Conservation (phyloP, 768 basidiomycete species). For the Peribolospora baueri region DNA sequence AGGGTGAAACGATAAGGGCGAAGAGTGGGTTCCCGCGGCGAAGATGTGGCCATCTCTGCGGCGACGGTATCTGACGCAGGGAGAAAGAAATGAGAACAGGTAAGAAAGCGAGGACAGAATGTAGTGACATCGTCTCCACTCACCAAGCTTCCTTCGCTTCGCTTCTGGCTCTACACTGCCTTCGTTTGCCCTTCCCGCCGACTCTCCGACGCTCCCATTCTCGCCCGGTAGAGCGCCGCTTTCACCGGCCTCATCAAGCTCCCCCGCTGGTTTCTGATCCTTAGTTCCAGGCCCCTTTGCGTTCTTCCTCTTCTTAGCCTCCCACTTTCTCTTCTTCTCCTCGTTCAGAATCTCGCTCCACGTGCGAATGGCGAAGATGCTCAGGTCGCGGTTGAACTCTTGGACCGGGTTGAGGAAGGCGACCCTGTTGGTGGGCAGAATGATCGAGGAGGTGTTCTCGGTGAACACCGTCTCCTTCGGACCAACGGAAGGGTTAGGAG, state of each 20-base stretch:
- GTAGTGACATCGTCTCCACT: no score
- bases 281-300: constrained; percentile 6
- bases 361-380: constrained; percentile 64
- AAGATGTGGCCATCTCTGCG: constrained; percentile 1
- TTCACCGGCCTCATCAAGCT: not conserved
- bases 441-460: no score
- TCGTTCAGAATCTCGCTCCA: constrained; percentile 57
- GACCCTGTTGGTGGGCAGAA: constrained; percentile 26
- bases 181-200: no score
- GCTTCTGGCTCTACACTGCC: not conserved
- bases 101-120: no score
- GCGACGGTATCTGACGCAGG: not conserved
- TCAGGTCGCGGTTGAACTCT: constrained; percentile 89
- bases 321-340: constrained; percentile 40
- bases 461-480: no score
- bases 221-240: not conserved
- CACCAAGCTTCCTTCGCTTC: not conserved
- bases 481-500: no score
- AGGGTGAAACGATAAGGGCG: constrained; percentile 34
- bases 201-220: not conserved
- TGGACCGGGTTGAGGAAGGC: constrained; percentile 94
- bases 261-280: constrained; percentile 4
- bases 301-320: constrained; percentile 29
- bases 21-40: not conserved
- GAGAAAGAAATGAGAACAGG: no score